Evolutionary conservation across 177 flowering plant species (phyloP).

Genomic region (Vitis hybrid): DNA sequence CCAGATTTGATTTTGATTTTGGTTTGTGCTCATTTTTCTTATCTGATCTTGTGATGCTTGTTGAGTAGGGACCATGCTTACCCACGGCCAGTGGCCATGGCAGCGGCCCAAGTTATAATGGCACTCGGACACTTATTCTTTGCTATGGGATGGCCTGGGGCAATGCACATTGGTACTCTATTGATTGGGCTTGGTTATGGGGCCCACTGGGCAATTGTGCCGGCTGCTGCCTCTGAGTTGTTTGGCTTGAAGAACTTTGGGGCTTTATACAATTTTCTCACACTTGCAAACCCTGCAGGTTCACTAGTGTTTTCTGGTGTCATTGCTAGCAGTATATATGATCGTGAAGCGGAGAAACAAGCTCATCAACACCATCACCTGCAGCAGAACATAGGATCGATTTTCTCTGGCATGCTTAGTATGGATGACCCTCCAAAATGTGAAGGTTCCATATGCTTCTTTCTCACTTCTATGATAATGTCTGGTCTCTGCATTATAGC

Average conservation of each 20-base stretch:
- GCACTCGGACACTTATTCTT: constrained; percentile 77
- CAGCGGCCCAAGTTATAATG: constrained; percentile 75
- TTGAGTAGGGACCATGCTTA: constrained; percentile 72
- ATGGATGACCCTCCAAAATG: constrained; percentile 69
- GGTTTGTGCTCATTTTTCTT: background rate
- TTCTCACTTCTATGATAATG: constrained; percentile 74
- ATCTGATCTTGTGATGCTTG: constrained; percentile 1
- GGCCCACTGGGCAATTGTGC: constrained; percentile 96
- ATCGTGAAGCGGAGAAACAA: constrained; percentile 88
- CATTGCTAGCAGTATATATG: constrained; percentile 86
- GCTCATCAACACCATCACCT: constrained; percentile 30
- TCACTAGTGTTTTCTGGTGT: constrained; percentile 82
- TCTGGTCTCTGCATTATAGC: constrained; percentile 80
- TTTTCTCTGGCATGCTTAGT: constrained; percentile 23
- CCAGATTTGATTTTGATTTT: background rate
- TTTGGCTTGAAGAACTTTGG: constrained; percentile 95
- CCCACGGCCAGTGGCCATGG: constrained; percentile 85
- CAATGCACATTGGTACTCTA: constrained; percentile 80
- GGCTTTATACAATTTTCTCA: constrained; percentile 89
- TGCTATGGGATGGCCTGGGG: constrained; percentile 92
- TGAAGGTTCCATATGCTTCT: constrained; percentile 77
- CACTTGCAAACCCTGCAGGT: constrained; percentile 90
- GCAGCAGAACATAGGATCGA: constrained; percentile 16
- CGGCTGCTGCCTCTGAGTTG: constrained; percentile 91
- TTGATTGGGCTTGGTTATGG: constrained; percentile 94